A percentile compares a stretch with the other conserved stretches of the same genome.
Conservation (phyloP, 768 basidiomycete species). For the Boletus eberwhitei region DNA sequence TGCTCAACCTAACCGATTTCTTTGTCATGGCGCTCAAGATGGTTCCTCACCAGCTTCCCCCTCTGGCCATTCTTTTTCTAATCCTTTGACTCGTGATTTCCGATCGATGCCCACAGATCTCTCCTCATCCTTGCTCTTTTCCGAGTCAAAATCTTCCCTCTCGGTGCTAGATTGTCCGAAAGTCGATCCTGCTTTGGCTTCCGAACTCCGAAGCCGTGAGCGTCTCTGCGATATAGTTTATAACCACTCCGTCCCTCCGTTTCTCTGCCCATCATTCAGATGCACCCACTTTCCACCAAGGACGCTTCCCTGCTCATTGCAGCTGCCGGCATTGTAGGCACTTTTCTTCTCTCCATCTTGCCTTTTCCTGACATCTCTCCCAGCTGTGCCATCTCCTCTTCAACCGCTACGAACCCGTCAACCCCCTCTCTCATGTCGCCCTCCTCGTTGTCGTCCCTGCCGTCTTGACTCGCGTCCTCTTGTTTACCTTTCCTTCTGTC, state of each 20-base stretch:
- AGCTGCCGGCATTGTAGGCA: conserved; percentile 25
- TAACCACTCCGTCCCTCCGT: conserved; percentile 17
- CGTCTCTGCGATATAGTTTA: conserved; percentile 24
- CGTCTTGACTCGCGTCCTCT: conserved; percentile 17
- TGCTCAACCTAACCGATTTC: conserved; percentile 28
- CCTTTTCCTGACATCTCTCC: conserved; percentile 7
- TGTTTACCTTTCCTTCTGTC: conserved; percentile 11
- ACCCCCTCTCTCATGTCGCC: conserved; percentile 24
- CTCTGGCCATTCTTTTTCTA: too few species aligned
- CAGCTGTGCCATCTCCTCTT: conserved; percentile 32
- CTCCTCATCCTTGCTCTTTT: conserved; percentile 4
- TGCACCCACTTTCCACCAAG: conserved; percentile 15
- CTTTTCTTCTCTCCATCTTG: not conserved
- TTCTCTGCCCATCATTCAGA: conserved; percentile 15
- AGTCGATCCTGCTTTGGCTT: conserved; percentile 32
- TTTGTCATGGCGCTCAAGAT: conserved; percentile 29
- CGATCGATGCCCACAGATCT: conserved; percentile 21
- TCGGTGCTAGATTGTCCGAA: conserved; percentile 33
- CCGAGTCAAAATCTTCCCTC: conserved; percentile 23
- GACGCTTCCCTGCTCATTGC: conserved; percentile 22
- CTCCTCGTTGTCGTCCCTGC: conserved; percentile 25
- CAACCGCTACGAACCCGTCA: conserved; percentile 31
- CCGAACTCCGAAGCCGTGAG: conserved; percentile 32
- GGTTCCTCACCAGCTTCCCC: too few species aligned
- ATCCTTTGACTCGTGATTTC: conserved; percentile 9